Base-by-base conservation (phyloP, 495 filamentous ascomycete genomes). In the Mycothermus thermophilus region DNA sequence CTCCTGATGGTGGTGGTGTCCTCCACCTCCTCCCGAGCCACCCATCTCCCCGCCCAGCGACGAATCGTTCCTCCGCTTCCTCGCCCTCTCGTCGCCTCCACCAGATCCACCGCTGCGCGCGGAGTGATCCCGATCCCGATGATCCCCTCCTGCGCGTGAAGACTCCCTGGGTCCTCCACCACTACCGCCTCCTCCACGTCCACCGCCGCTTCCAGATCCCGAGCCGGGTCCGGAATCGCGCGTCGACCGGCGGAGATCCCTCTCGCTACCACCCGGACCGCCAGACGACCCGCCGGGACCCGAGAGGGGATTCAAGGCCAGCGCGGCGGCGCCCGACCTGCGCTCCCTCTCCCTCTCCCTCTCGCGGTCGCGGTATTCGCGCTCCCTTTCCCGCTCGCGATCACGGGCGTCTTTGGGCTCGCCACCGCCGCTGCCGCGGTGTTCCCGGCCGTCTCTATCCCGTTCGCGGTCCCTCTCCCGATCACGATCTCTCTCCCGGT, bases 31-130 rank as follows among this genome's bases (percentile, higher is more conserved):
- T 5, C 52, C 52, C 29, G n/a, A n/a, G n/a, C n/a, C n/a, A n/a
- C n/a, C n/a, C n/a, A n/a, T n/a, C n/a, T n/a, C n/a, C n/a, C n/a
- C n/a, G n/a, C n/a, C n/a, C n/a, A n/a, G n/a, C n/a, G n/a, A n/a
- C n/a, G n/a, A n/a, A n/a, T 57, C 53, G 21, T 48, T 50, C 37
- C 51, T 47, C 24, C 51, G 43, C 44, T 57, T 57, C 42, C 53
- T 47, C 3, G 39, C 41, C 27, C 51, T 47, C 0, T 46, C 48
- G 13, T 52, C 50, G 9, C 50, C 42, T 15, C 50, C 29, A 15
- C 40, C 5, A 6, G 28, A 26, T 23, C 44, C 47, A 14, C 45
- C 41, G n/a, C n/a, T n/a, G n/a, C n/a, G n/a, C n/a, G n/a, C n/a
- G n/a, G n/a, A n/a, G n/a, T n/a, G n/a, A n/a, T n/a, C n/a, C n/a